phyloP scores from a whole-genome alignment of 192 early-diverging fungal species.

The Linnemannia elongata region DNA sequence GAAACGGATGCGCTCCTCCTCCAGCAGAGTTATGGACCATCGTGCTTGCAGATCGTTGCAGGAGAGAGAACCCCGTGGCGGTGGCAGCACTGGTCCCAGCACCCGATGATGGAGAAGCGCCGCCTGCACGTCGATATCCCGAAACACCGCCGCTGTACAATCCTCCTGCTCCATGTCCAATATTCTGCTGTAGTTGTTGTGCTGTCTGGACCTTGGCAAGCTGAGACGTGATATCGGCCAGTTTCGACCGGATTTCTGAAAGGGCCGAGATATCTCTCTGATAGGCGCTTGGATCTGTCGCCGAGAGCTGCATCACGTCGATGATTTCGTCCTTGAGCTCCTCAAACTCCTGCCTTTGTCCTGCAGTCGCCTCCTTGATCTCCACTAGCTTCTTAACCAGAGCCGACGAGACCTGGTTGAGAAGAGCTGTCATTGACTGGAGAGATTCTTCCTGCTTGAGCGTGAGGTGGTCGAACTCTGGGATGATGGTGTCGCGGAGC shows the following conservation, averaged over 20 bases:
- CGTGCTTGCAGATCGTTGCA: conserved; percentile 47
- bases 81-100: conserved; percentile 22
- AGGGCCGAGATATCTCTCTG: conserved; percentile 45
- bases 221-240: conserved; percentile 42
- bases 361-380: conserved; percentile 46
- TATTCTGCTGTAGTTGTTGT: not conserved
- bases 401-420: conserved; percentile 58
- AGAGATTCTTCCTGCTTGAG: conserved; percentile 49
- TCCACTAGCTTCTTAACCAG: conserved; percentile 32
- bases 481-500: conserved; percentile 44
- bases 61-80: conserved; percentile 34
- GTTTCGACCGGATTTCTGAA: conserved; percentile 47
- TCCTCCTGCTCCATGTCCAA: not conserved
- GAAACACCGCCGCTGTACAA: not conserved
- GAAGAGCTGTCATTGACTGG: conserved; percentile 54
- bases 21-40: conserved; percentile 25
- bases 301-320: conserved; percentile 53
- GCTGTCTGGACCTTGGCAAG: conserved; percentile 28
- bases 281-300: conserved; percentile 44
- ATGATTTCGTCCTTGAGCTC: conserved; percentile 58
- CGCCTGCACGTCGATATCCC: not conserved
- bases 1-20: conserved; percentile 17
- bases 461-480: conserved; percentile 49
- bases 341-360: conserved; percentile 51
- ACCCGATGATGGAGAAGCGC: not conserved